phyloP scores from a whole-genome alignment of 768 basidiomycete genomes.

The Coprinellus micaceus region DNA sequence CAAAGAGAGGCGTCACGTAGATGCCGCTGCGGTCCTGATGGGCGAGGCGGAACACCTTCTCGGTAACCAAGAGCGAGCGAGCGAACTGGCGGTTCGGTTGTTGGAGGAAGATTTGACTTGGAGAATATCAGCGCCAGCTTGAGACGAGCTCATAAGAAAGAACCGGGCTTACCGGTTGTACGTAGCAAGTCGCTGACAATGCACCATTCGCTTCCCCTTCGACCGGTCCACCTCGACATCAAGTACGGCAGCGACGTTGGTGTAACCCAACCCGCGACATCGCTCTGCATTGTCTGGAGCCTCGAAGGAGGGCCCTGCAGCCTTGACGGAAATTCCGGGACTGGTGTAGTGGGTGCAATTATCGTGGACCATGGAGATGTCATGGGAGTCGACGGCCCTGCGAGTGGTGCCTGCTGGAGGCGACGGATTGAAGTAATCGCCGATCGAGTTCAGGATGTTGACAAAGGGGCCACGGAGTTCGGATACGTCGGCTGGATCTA shows the following conservation, averaged over 20 bases:
- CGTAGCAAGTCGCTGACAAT: neutral
- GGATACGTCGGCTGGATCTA: too few species aligned
- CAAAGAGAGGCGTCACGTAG: neutral
- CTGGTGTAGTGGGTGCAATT: neutral
- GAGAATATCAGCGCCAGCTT: neutral
- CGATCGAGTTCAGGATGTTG: too few species aligned
- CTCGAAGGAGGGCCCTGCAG: neutral
- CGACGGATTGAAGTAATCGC: too few species aligned
- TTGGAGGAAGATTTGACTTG: slow-evolving; percentile 1
- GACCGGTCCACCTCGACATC: neutral
- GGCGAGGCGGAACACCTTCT: neutral
- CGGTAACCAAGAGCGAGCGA: neutral
- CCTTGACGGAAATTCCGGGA: neutral
- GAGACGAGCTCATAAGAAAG: neutral
- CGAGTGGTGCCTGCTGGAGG: neutral
- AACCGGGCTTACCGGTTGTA: neutral
- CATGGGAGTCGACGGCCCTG: neutral
- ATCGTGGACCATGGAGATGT: neutral
- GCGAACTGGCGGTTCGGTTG: neutral
- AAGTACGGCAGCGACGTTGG: neutral
- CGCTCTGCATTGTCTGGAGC: neutral
- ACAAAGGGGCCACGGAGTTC: too few species aligned
- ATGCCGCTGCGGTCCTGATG: neutral
- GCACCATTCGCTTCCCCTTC: neutral
- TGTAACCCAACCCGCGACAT: neutral